These are phyloP conservation scores for Pythium myriotylum DNA, from an alignment of 352 stramenopile genomes.

Conservation along the genomic window DNA sequence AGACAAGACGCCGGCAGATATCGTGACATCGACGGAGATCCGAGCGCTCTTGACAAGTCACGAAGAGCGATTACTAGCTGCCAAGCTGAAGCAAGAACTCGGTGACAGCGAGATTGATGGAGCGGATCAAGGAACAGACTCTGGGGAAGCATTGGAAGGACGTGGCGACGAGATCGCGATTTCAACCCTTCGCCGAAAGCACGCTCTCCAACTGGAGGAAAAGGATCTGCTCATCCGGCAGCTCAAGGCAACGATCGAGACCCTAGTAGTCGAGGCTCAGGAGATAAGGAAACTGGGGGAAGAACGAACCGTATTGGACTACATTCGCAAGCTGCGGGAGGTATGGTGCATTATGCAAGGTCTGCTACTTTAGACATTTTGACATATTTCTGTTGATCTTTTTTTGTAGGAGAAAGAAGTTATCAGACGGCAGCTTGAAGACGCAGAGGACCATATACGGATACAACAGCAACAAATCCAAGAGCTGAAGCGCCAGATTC, in stretches of 20 bases:
- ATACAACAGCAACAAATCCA: slow-evolving; percentile 78
- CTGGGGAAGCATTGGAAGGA: not conserved
- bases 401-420: slow-evolving; percentile 60
- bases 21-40: slow-evolving; percentile 57
- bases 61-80: slow-evolving; percentile 20
- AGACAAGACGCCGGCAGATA: slow-evolving; percentile 55
- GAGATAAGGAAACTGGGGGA: slow-evolving; percentile 81
- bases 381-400: no score
- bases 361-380: no score
- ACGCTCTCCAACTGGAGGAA: slow-evolving; percentile 73
- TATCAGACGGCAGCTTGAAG: slow-evolving; percentile 67
- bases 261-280: slow-evolving; percentile 69
- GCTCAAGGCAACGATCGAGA: slow-evolving; percentile 80
- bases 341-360: slow-evolving; percentile 25
- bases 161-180: slow-evolving; percentile 4
- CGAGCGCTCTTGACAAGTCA: slow-evolving; percentile 31
- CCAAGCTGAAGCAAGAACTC: not conserved
- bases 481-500: slow-evolving; percentile 76
- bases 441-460: slow-evolving; percentile 77
- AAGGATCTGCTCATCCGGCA: slow-evolving; percentile 82
- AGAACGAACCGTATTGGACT: slow-evolving; percentile 80
- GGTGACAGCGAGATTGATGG: not conserved
- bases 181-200: slow-evolving; percentile 18
- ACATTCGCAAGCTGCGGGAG: slow-evolving; percentile 81
- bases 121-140: not conserved